Conservation (phyloP, 176 grass and related monocot species). For the Avena sativa region DNA sequence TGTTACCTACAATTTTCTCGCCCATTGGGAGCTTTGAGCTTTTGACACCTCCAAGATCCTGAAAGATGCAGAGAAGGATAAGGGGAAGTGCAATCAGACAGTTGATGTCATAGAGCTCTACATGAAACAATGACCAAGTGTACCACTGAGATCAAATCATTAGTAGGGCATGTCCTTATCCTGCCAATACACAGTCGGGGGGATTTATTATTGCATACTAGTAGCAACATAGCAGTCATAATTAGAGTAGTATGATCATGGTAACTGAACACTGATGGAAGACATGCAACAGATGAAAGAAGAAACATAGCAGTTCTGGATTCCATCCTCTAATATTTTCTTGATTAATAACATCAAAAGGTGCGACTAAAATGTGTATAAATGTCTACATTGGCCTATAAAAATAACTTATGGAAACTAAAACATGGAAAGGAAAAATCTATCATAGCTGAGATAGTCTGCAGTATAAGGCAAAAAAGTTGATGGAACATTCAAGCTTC, state of each 20-base stretch:
- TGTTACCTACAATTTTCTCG: no score
- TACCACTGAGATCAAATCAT: conserved; percentile 71
- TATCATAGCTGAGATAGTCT: conserved; percentile 38
- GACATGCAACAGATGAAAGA: not conserved
- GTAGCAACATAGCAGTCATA: conserved; percentile 44
- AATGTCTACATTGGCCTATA: no score
- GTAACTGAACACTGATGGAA: conserved; percentile 16
- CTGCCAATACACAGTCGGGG: conserved; percentile 28
- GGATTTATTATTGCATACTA: conserved; percentile 49
- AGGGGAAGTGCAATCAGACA: conserved; percentile 7
- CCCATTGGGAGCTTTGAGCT: no score
- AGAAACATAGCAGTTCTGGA: not conserved
- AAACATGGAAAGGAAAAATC: conserved; percentile 20
- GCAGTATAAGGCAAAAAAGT: conserved; percentile 27
- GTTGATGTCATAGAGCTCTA: conserved; percentile 34
- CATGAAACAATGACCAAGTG: conserved; percentile 46
- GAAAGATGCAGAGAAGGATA: no score
- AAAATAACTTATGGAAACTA: no score
- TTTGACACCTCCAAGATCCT: no score
- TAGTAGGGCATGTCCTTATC: conserved; percentile 49
- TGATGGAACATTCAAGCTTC: conserved; percentile 17
- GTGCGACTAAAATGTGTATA: no score
- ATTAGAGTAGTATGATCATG: conserved; percentile 14
- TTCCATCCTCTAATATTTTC: no score
- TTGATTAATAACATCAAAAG: no score